phyloP scores from a whole-genome alignment of 2,329 filamentous ascomycete genomes.

The Trichoderma arundinaceum region DNA sequence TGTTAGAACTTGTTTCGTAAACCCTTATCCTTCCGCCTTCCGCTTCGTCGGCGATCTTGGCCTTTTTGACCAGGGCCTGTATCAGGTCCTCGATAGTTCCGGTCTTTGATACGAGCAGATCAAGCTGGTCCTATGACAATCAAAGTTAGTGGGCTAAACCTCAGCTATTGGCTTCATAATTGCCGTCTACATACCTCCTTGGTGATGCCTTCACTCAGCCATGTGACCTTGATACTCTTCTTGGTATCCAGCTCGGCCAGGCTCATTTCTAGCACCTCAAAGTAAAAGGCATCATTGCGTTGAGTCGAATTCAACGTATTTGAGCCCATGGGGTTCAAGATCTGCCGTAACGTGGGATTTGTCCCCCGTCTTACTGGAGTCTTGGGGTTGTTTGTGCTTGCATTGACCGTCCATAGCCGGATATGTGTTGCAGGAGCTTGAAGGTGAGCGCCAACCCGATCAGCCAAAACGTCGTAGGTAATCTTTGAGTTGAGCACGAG shows the following conservation, averaged over 20 bases:
- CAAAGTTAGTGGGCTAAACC: constrained; percentile 12
- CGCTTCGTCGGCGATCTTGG: constrained; percentile 74
- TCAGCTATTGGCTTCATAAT: too few relatives aligned
- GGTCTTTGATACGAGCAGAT: constrained; percentile 86
- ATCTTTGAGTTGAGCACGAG: constrained; percentile 86
- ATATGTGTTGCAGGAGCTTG: constrained; percentile 82
- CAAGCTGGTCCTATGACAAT: constrained; percentile 64
- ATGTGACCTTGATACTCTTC: constrained; percentile 81
- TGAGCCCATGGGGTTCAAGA: constrained; percentile 74
- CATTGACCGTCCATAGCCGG: constrained; percentile 87
- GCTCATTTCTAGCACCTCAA: constrained; percentile 93
- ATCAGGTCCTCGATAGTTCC: constrained; percentile 81
- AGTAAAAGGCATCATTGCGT: constrained; percentile 80
- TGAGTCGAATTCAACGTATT: constrained; percentile 73
- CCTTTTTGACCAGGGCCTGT: constrained; percentile 77
- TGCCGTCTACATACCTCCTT: constrained; percentile 71
- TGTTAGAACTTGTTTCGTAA: constrained; percentile 82
- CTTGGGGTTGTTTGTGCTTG: constrained; percentile 77
- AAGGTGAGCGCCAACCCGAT: constrained; percentile 80
- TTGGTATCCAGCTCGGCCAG: constrained; percentile 91
- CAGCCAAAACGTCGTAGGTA: constrained; percentile 83
- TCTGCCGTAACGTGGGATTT: constrained; percentile 75
- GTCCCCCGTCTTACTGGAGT: constrained; percentile 73
- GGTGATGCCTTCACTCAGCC: constrained; percentile 85
- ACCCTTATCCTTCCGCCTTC: constrained; percentile 74